phyloP scores from a whole-genome alignment of 345 rosid genomes.

The Abelmoschus esculentus region DNA sequence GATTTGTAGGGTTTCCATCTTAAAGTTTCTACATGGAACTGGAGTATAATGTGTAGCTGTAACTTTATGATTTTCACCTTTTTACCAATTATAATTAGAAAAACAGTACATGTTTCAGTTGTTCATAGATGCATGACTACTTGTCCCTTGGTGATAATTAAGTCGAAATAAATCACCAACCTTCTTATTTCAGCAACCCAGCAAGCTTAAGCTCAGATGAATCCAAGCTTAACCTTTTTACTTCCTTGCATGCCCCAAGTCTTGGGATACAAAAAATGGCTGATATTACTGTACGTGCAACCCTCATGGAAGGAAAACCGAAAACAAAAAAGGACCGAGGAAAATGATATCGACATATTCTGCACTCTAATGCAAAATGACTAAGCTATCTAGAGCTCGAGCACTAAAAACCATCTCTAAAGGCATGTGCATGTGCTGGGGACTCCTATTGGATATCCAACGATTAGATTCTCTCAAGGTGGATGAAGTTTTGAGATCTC shows the following conservation, averaged over 20 bases:
- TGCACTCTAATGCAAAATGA: neutral
- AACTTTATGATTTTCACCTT: too few species aligned
- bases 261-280: neutral
- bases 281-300: neutral
- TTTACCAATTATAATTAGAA: too few species aligned
- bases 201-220: neutral
- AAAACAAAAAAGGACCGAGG: neutral
- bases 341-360: slow-evolving; percentile 13
- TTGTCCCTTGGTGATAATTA: neutral
- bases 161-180: neutral
- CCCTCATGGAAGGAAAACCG: neutral
- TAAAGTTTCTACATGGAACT: too few species aligned
- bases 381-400: neutral
- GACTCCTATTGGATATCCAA: neutral
- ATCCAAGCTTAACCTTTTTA: too few species aligned
- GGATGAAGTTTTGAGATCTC: slow-evolving; percentile 62
- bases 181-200: neutral
- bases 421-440: slow-evolving; percentile 9
- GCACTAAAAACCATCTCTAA: neutral
- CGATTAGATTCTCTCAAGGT: slow-evolving; percentile 14
- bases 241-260: neutral
- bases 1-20: too few species aligned
- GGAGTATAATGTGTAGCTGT: too few species aligned
- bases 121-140: neutral
- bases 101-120: too few species aligned